Evolutionary conservation across 495 filamentous ascomycete genomes (phyloP).

Genomic region (Penicillium manginii): DNA sequence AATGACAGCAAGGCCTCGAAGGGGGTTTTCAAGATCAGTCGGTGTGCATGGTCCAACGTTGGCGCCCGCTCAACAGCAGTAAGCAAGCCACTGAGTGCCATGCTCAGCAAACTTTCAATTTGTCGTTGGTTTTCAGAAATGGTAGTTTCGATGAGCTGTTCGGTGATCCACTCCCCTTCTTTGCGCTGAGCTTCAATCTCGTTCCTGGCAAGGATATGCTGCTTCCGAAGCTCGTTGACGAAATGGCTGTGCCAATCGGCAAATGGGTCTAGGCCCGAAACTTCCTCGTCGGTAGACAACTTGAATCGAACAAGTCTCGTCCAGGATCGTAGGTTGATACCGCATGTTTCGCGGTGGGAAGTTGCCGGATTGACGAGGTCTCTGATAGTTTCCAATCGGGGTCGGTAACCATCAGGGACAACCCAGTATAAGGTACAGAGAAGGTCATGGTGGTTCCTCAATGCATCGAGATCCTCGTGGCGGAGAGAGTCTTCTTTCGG

Average conservation of each 20-base stretch:
- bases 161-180: slow-evolving; percentile 44
- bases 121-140: slow-evolving; percentile 65
- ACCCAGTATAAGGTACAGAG: slow-evolving; percentile 88
- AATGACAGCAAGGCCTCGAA: slow-evolving; percentile 40
- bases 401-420: slow-evolving; percentile 71
- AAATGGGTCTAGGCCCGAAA: slow-evolving; percentile 58
- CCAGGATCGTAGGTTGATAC: slow-evolving; percentile 84
- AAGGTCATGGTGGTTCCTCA: slow-evolving; percentile 93
- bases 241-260: slow-evolving; percentile 71
- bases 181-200: slow-evolving; percentile 63
- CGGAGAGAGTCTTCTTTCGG: slow-evolving; percentile 78
- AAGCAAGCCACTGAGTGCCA: slow-evolving; percentile 56
- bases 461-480: slow-evolving; percentile 77
- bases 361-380: slow-evolving; percentile 75
- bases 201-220: slow-evolving; percentile 61
- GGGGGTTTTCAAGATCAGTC: slow-evolving; percentile 40
- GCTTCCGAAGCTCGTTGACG: slow-evolving; percentile 56
- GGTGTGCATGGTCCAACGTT: slow-evolving; percentile 38
- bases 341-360: slow-evolving; percentile 85
- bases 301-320: slow-evolving; percentile 76
- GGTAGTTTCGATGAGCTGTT: slow-evolving; percentile 55
- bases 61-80: slow-evolving; percentile 48
- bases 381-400: slow-evolving; percentile 70
- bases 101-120: slow-evolving; percentile 60
- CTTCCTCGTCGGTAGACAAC: slow-evolving; percentile 60